A percentile compares a stretch with the other conserved stretches of the same genome.
Evolutionary conservation across 129 eudicot genomes (phyloP).

Genomic region (Escallonia herrerae): DNA sequence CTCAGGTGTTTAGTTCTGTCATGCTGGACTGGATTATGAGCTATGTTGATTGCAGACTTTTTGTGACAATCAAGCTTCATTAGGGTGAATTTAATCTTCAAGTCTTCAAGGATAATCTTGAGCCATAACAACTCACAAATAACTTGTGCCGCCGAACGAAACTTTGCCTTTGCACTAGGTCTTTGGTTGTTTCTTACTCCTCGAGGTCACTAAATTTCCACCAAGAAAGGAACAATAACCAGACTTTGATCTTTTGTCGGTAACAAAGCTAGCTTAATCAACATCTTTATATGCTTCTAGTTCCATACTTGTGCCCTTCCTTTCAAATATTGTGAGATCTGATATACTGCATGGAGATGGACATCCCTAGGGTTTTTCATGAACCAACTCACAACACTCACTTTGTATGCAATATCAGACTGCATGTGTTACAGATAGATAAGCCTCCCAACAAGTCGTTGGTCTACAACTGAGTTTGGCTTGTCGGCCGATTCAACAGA

Average conservation of each 20-base stretch:
- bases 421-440: no score
- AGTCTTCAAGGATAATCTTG: not conserved
- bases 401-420: no score
- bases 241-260: not conserved
- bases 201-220: not conserved
- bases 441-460: no score
- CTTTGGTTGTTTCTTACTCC: not conserved
- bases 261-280: not conserved
- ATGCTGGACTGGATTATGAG: not conserved
- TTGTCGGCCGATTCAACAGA: no score
- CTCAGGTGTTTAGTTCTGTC: not conserved
- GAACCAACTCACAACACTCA: no score
- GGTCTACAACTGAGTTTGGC: no score
- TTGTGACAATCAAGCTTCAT: not conserved
- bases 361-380: no score
- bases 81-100: no score
- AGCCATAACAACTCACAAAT: not conserved
- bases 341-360: no score
- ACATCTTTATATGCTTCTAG: not conserved
- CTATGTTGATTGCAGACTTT: not conserved
- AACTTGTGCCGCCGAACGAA: not conserved
- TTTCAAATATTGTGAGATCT: no score
- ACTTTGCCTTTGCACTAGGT: not conserved
- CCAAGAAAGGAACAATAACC: not conserved
- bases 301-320: no score